A percentile compares a stretch with the other conserved stretches of the same genome.
Conservation (phyloP, 345 rosid genomes). For the Citrus mangshanensis region DNA sequence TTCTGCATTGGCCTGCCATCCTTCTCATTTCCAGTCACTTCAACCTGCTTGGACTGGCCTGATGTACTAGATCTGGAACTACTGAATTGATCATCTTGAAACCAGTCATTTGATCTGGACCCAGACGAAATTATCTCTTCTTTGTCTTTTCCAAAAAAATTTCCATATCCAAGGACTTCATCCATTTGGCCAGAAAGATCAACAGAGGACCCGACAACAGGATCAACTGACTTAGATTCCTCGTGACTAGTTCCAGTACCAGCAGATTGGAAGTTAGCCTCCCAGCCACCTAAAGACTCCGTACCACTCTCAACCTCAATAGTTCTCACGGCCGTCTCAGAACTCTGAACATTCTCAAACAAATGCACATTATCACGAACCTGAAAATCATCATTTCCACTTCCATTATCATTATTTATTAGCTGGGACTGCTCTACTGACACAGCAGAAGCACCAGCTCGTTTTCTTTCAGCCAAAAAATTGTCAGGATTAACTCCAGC, state of each 20-base stretch:
- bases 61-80: slow-evolving; percentile 14
- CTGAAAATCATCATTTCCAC: slow-evolving; percentile 29
- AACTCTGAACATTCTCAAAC: slow-evolving; percentile 43
- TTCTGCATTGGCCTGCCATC: slow-evolving; percentile 15
- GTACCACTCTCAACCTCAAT: slow-evolving; percentile 20
- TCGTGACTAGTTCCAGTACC: slow-evolving; percentile 23
- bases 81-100: slow-evolving; percentile 47
- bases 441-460: slow-evolving; percentile 14
- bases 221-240: slow-evolving; percentile 35
- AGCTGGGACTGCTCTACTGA: slow-evolving; percentile 23
- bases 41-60: slow-evolving; percentile 18
- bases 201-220: slow-evolving; percentile 40
- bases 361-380: slow-evolving; percentile 28
- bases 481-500: slow-evolving; percentile 52
- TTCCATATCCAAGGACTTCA: slow-evolving; percentile 54
- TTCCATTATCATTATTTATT: slow-evolving; percentile 21
- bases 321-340: slow-evolving; percentile 25
- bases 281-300: slow-evolving; percentile 48
- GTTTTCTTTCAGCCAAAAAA: slow-evolving; percentile 39
- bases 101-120: slow-evolving; percentile 41
- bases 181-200: slow-evolving; percentile 62
- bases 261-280: slow-evolving; percentile 47
- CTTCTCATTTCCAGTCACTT: slow-evolving; percentile 11
- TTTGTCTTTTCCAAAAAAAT: slow-evolving; percentile 26
- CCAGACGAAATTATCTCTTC: slow-evolving; percentile 33